A percentile compares a stretch with the other conserved stretches of the same genome.
Conservation (phyloP, 331 rosid genomes). For the Arachis monticola region DNA sequence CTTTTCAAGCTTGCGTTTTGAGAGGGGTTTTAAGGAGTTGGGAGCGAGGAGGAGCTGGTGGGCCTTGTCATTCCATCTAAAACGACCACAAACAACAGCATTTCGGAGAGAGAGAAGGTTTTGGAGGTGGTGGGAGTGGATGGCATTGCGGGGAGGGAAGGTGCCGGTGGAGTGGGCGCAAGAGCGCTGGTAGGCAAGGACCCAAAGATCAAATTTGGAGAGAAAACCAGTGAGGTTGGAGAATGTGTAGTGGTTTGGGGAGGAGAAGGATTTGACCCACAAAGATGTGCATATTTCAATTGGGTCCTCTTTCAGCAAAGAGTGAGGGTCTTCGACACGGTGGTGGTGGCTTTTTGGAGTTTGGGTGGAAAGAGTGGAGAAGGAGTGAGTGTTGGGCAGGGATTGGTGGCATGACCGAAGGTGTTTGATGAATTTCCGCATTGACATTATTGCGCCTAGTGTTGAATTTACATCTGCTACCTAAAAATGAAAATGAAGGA, state of each 20-base stretch:
- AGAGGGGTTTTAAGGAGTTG: constrained; percentile 60
- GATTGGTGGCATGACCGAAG: no score
- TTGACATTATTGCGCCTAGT: no score
- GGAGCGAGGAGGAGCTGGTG: constrained; percentile 74
- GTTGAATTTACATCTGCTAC: no score
- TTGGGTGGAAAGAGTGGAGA: no score
- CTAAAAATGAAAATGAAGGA: no score
- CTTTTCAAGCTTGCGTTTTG: constrained; percentile 74
- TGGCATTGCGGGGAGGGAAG: constrained; percentile 63
- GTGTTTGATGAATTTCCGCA: no score
- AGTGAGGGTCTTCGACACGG: constrained; percentile 45
- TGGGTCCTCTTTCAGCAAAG: constrained; percentile 52
- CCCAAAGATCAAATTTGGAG: constrained; percentile 85
- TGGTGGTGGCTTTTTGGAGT: not conserved
- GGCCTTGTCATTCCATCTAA: constrained; percentile 84
- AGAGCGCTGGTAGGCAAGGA: constrained; percentile 85
- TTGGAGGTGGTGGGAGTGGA: constrained; percentile 62
- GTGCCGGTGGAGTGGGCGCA: constrained; percentile 83
- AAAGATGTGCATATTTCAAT: constrained; percentile 57
- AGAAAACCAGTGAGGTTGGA: constrained; percentile 68
- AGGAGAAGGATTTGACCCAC: constrained; percentile 88
- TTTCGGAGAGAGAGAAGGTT: constrained; percentile 81
- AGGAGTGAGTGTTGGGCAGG: no score
- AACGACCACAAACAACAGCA: constrained; percentile 73
- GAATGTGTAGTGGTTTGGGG: constrained; percentile 53